Percentiles rank a stretch among this genome's conserved stretches.
phyloP scores from a whole-genome alignment of 768 basidiomycete genomes.

The Podaxis sp. region DNA sequence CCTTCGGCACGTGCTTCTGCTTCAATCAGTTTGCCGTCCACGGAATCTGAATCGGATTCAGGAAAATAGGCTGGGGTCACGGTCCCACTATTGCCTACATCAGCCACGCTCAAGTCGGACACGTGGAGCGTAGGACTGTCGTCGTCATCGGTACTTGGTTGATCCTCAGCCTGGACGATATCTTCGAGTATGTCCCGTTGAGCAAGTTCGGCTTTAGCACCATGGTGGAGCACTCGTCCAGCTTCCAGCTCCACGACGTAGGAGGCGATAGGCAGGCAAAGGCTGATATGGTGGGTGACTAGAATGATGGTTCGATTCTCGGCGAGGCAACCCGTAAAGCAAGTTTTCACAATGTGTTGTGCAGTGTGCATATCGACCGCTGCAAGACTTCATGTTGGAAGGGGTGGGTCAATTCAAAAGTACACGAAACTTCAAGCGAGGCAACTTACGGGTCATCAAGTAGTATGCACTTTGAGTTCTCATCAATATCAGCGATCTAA shows the following conservation, averaged over 20 bases:
- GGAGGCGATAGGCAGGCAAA: slow-evolving; percentile 66
- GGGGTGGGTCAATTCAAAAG: slow-evolving; percentile 14
- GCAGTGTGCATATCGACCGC: slow-evolving; percentile 81
- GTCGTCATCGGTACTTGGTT: slow-evolving; percentile 26
- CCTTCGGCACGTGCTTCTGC: slow-evolving; percentile 68
- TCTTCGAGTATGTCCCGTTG: slow-evolving; percentile 40
- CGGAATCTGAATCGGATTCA: slow-evolving; percentile 7
- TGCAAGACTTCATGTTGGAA: slow-evolving; percentile 43
- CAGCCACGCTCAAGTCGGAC: neutral
- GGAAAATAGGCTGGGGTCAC: neutral
- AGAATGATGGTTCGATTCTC: slow-evolving; percentile 70
- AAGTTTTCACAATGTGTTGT: slow-evolving; percentile 61
- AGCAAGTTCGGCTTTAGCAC: slow-evolving; percentile 46
- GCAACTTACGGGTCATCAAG: slow-evolving; percentile 68
- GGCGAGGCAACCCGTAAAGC: slow-evolving; percentile 62
- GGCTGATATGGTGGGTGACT: slow-evolving; percentile 78
- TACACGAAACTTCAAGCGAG: neutral
- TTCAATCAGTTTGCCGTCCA: slow-evolving; percentile 56
- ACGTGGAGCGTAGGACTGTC: slow-evolving; percentile 15
- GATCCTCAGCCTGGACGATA: slow-evolving; percentile 47
- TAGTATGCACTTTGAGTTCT: slow-evolving; percentile 43
- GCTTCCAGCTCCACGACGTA: slow-evolving; percentile 63
- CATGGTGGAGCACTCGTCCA: slow-evolving; percentile 49
- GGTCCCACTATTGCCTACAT: neutral
- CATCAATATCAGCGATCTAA: neutral